phyloP scores from a whole-genome alignment of 129 eudicot genomes.

The Daucus carota region DH1_v3.0 NC_030381.2:43212001-43212500 shows the following conservation, averaged over 20 bases:
- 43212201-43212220: conserved; percentile 43
- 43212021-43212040: neutral
- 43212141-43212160: neutral
- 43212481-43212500: conserved; percentile 74
- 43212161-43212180: neutral
- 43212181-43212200: conserved; percentile 29
- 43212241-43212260: conserved; percentile 53
- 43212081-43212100: neutral
- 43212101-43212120: neutral
- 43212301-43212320: conserved; percentile 33
- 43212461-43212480: conserved; percentile 68
- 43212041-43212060: neutral
- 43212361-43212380: conserved; percentile 73
- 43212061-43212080: neutral
- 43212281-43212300: conserved; percentile 43
- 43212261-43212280: conserved; percentile 55
- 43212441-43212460: conserved; percentile 65
- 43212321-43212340: conserved; percentile 32
- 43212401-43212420: conserved; percentile 54
- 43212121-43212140: conserved; percentile 4
- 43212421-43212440: conserved; percentile 57
- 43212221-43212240: conserved; percentile 48
- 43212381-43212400: conserved; percentile 66
- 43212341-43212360: conserved; percentile 71
- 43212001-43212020: neutral